Evolutionary conservation across 257 asterid species (phyloP).

Genomic region (Linderniella brevidens): DNA sequence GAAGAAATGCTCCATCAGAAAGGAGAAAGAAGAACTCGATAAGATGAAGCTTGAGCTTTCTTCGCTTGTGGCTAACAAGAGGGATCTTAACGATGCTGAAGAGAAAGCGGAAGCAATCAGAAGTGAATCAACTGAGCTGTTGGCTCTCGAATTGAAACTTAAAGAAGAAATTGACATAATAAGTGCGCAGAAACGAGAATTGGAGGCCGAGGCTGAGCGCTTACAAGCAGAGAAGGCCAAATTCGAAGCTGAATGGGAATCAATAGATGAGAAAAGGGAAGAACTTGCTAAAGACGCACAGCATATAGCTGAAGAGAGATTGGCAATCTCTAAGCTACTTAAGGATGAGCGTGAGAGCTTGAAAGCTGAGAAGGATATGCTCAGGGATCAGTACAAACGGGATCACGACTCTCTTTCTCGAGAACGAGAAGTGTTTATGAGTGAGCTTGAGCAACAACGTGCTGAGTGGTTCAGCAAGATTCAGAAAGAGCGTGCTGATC

Average conservation of each 20-base stretch:
- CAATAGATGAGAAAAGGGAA: conserved; percentile 78
- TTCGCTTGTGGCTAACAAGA: conserved; percentile 46
- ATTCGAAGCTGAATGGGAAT: conserved; percentile 88
- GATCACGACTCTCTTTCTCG: conserved; percentile 62
- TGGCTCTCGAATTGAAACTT: conserved; percentile 53
- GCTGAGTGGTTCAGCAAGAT: conserved; percentile 63
- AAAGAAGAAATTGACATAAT: conserved; percentile 83
- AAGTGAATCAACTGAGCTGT: conserved; percentile 60
- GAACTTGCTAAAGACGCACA: conserved; percentile 64
- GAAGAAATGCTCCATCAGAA: conserved; percentile 22
- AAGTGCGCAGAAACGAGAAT: conserved; percentile 57
- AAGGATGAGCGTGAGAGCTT: conserved; percentile 70
- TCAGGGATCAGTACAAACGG: conserved; percentile 48
- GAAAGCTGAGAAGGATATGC: conserved; percentile 49
- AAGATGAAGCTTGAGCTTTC: conserved; percentile 40
- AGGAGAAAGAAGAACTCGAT: conserved; percentile 40
- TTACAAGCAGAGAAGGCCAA: conserved; percentile 70
- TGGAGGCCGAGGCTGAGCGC: conserved; percentile 63
- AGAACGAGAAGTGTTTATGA: conserved; percentile 64
- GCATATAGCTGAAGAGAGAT: conserved; percentile 64
- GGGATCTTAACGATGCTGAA: conserved; percentile 34
- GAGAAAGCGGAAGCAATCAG: conserved; percentile 55
- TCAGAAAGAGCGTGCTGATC: conserved; percentile 64
- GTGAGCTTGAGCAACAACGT: conserved; percentile 55
- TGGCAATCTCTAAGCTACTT: conserved; percentile 40